Percentiles rank a stretch among this genome's conserved stretches.
phyloP scores from a whole-genome alignment of 2,329 filamentous ascomycete species.

The Diaporthe citriasiana region DNA sequence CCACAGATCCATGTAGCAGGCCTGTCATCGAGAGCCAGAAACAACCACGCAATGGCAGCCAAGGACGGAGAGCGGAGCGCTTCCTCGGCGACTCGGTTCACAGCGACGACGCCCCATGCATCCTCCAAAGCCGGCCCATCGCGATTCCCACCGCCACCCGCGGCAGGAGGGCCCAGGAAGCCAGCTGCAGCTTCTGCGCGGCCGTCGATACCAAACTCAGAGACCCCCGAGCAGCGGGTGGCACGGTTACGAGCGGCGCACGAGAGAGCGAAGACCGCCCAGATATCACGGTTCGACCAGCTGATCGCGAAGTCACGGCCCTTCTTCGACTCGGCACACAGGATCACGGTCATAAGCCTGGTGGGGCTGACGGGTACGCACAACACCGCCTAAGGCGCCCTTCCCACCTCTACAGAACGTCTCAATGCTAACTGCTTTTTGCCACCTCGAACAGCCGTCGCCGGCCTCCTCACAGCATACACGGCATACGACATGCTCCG shows the following conservation, averaged over 20 bases:
- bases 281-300: constrained; percentile 66
- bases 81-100: constrained; percentile 85
- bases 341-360: constrained; percentile 67
- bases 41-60: constrained; percentile 29
- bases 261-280: constrained; percentile 73
- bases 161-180: constrained; percentile 37
- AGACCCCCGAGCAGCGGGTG: constrained; percentile 79
- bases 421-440: constrained; percentile 27
- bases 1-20: constrained; percentile 1
- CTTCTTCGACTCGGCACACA: constrained; percentile 69
- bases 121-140: constrained; percentile 64
- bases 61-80: constrained; percentile 68
- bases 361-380: constrained; percentile 70
- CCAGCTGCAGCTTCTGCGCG: constrained; percentile 45
- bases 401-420: not conserved
- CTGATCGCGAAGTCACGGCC: constrained; percentile 63
- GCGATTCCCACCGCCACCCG: constrained; percentile 42
- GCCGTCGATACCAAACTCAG: constrained; percentile 47
- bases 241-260: constrained; percentile 77
- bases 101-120: constrained; percentile 78
- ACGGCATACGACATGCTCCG: constrained; percentile 73
- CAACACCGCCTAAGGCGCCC: not conserved
- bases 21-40: not conserved
- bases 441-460: constrained; percentile 60
- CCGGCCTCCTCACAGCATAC: constrained; percentile 69